phyloP scores from a whole-genome alignment of 768 basidiomycete genomes.

The Dentipellis fragilis region DNA sequence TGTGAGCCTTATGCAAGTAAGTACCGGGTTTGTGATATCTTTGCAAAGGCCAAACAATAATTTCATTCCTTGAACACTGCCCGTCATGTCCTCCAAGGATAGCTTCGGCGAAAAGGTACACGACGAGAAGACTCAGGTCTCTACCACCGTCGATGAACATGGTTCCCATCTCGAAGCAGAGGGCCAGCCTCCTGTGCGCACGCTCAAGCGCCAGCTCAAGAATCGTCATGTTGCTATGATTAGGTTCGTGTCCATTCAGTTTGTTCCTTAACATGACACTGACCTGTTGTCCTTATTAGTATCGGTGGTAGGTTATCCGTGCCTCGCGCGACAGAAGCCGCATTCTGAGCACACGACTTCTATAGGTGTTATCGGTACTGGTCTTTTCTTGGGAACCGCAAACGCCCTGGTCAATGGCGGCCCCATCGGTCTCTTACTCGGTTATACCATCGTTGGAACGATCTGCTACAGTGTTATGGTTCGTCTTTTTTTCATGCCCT shows the following conservation, averaged over 20 bases:
- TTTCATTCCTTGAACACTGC: slow-evolving; percentile 5
- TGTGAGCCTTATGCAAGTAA: too few relatives aligned
- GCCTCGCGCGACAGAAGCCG: neutral
- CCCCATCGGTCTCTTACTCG: slow-evolving; percentile 68
- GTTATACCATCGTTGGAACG: slow-evolving; percentile 54
- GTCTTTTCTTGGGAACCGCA: slow-evolving; percentile 33
- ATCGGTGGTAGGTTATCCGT: slow-evolving; percentile 19
- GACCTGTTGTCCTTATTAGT: slow-evolving; percentile 6
- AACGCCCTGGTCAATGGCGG: slow-evolving; percentile 43
- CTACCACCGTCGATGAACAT: neutral
- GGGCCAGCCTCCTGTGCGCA: neutral
- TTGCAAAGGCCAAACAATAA: too few relatives aligned
- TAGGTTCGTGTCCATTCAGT: slow-evolving; percentile 31
- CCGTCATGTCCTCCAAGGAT: slow-evolving; percentile 14
- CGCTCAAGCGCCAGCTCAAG: slow-evolving; percentile 20
- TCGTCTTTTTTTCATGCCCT: slow-evolving; percentile 7
- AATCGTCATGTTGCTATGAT: slow-evolving; percentile 80
- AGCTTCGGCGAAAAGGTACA: slow-evolving; percentile 1
- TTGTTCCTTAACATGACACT: neutral
- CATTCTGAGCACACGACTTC: neutral
- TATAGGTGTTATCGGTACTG: slow-evolving; percentile 30
- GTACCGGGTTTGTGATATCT: too few relatives aligned
- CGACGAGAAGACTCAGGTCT: slow-evolving; percentile 1
- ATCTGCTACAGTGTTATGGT: slow-evolving; percentile 71
- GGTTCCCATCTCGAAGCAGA: neutral